phyloP scores from a whole-genome alignment of 148 eudicot species.

The Vaccinium darrowii region DNA sequence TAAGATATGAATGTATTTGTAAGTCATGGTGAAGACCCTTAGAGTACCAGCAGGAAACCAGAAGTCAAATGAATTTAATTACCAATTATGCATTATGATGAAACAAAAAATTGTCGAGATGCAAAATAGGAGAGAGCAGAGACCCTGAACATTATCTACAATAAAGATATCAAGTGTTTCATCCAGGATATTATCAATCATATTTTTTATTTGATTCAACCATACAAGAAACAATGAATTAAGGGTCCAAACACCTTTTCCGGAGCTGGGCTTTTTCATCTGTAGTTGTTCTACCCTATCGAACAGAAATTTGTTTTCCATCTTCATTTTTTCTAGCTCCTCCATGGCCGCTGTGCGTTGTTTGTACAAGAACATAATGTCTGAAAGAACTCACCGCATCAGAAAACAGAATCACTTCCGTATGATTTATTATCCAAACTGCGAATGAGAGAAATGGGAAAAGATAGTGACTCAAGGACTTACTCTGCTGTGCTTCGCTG shows the following conservation, averaged over 20 bases:
- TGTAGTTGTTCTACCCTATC: constrained; percentile 47
- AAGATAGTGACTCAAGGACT: constrained; percentile 10
- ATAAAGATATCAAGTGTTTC: background rate
- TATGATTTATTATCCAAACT: background rate
- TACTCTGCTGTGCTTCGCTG: constrained; percentile 62
- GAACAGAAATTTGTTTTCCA: constrained; percentile 39
- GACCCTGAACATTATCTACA: background rate
- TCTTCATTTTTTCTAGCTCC: constrained; percentile 49
- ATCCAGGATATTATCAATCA: background rate
- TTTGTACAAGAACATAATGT: constrained; percentile 54
- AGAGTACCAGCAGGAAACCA: background rate
- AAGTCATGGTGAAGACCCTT: background rate
- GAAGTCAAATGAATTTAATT: background rate
- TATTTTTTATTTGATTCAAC: background rate
- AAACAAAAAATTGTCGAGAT: background rate
- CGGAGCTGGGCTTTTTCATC: constrained; percentile 17
- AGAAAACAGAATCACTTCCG: background rate
- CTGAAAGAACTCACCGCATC: constrained; percentile 28
- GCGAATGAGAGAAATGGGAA: background rate
- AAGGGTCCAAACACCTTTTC: constrained; percentile 32
- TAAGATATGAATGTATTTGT: background rate
- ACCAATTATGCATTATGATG: background rate
- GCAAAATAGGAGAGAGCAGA: background rate
- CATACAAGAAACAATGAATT: constrained; percentile 5
- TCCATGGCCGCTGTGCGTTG: constrained; percentile 51